Percentiles rank a stretch among this genome's conserved stretches.
Conservation (phyloP, 495 filamentous ascomycete species). For the Neurospora tetrasperma region DNA sequence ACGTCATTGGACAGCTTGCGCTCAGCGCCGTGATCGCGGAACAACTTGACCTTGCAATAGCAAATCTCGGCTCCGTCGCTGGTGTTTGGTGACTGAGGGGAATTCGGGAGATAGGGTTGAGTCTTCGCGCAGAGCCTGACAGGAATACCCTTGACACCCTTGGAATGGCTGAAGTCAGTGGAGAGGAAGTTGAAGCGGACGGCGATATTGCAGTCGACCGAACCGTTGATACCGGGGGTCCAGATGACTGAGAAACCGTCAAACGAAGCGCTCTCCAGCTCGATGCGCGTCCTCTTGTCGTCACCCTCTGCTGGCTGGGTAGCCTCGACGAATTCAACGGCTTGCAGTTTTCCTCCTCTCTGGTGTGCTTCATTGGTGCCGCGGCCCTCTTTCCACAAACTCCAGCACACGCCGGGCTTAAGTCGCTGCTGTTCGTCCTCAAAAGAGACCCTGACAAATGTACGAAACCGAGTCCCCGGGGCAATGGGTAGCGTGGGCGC, state of each 20-base stretch:
- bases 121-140: conserved; percentile 90
- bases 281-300: conserved; percentile 59
- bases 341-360: conserved; percentile 74
- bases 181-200: conserved; percentile 97
- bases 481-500: conserved; percentile 27
- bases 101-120: conserved; percentile 43
- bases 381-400: conserved; percentile 89
- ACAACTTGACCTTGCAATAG: conserved; percentile 94
- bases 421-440: conserved; percentile 84
- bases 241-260: conserved; percentile 89
- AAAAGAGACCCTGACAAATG: conserved; percentile 84
- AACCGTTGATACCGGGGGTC: conserved; percentile 54
- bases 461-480: conserved; percentile 59
- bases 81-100: conserved; percentile 31
- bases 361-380: conserved; percentile 85
- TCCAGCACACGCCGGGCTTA: conserved; percentile 79
- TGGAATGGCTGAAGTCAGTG: conserved; percentile 96
- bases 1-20: conserved; percentile 90
- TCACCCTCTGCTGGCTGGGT: conserved; percentile 59
- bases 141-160: conserved; percentile 93
- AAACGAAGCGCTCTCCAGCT: conserved; percentile 74
- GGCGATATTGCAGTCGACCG: conserved; percentile 65
- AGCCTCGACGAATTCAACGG: conserved; percentile 85
- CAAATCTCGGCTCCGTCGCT: conserved; percentile 55
- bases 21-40: conserved; percentile 93